Percentiles rank a stretch among this genome's conserved stretches.
Evolutionary conservation across 768 basidiomycete species (phyloP).

Genomic region (Tricholoma bakamatsutake): DNA sequence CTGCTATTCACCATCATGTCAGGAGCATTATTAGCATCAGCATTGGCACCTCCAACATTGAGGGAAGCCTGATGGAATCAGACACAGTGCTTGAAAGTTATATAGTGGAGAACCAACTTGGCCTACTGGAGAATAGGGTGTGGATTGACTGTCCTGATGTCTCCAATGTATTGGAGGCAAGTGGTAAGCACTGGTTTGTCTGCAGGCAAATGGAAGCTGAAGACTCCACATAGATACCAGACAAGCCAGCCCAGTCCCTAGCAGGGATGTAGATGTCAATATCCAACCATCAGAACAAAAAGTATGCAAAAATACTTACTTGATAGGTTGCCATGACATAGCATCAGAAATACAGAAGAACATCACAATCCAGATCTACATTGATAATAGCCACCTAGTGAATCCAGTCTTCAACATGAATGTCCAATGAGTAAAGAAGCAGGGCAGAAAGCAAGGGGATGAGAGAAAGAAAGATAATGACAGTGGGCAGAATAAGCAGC

Average conservation of each 20-base stretch:
- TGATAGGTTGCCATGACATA: neutral
- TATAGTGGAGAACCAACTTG: neutral
- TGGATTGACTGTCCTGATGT: neutral
- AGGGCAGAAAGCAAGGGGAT: neutral
- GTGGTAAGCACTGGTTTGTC: neutral
- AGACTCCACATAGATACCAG: neutral
- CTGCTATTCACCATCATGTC: neutral
- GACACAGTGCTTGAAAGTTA: neutral
- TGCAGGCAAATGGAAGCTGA: neutral
- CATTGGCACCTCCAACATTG: neutral
- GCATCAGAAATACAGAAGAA: neutral
- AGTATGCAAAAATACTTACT: slow-evolving; percentile 1
- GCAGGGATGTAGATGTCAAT: neutral
- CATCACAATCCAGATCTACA: neutral
- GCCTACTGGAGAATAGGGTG: neutral
- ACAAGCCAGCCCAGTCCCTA: neutral
- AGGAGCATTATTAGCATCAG: neutral
- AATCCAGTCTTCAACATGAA: neutral
- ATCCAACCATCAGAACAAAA: neutral
- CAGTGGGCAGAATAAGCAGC: neutral
- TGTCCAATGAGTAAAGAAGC: neutral
- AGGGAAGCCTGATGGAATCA: neutral
- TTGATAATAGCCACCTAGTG: neutral
- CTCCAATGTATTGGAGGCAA: neutral
- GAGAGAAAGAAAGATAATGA: neutral